Evolutionary conservation across 2,329 filamentous ascomycete species (phyloP).

Genomic region (Fusarium pseudoanthophilum): DNA sequence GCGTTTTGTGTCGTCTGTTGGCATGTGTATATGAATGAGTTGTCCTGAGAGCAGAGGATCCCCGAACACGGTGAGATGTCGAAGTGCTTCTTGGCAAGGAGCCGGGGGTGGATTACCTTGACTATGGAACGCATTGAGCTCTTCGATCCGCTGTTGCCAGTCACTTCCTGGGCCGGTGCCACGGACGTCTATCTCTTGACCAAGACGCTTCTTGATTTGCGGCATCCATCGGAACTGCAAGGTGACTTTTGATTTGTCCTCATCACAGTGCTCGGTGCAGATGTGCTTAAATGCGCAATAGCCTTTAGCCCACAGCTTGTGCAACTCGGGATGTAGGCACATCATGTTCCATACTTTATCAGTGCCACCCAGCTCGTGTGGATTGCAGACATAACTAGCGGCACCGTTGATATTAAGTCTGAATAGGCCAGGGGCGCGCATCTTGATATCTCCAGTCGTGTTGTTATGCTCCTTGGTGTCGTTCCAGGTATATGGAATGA

Average conservation of each 20-base stretch:
- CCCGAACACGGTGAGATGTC: not conserved
- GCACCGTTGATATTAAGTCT: not conserved
- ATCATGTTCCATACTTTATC: not conserved
- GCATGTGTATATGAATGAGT: not conserved
- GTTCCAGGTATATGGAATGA: not conserved
- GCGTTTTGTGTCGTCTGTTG: not conserved
- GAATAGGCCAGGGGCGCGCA: not conserved
- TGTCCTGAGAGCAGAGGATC: not conserved
- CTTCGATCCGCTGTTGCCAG: not conserved
- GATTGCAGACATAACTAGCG: not conserved
- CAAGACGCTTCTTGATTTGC: not conserved
- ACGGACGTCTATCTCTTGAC: not conserved
- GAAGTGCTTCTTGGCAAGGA: not conserved
- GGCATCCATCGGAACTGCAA: slow-evolving; percentile 24
- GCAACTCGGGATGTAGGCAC: not conserved
- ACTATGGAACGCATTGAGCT: not conserved
- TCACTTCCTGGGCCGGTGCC: not conserved
- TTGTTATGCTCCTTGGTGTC: not conserved
- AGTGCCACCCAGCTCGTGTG: not conserved
- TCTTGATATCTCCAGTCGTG: not conserved
- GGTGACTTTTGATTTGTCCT: not conserved
- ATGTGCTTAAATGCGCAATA: not conserved
- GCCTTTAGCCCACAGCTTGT: not conserved
- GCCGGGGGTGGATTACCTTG: not conserved
- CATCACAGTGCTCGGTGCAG: not conserved